Evolutionary conservation across 2,329 filamentous ascomycete genomes (phyloP), one percentile per base, ranked within the genome.

Genomic region (Juglanconis oblonga): DNA sequence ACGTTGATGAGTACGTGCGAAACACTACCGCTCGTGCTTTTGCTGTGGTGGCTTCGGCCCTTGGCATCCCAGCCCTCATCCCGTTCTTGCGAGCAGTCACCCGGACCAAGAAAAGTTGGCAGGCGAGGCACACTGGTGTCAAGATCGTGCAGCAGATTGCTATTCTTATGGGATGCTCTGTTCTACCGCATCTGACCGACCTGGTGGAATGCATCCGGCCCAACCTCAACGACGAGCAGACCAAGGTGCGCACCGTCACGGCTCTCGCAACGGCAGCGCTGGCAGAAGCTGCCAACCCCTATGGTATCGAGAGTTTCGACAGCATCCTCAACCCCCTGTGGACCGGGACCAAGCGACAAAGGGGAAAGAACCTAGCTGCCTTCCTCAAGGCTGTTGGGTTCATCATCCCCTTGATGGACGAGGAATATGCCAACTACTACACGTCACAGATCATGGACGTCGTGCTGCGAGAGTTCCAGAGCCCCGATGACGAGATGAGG

Each of bases 71-170:
- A 3, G 93, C 95, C 9, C 85, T 99, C 51, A 85, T 99, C 32
- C 95, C 95, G 2, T 99, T 99, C 81, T 80, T 99, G 47, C 87
- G 93, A 69, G 95, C 96, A 62, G 95, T 99, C 17, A 99, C 95
- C 73, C 88, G 92, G 73, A 97, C 92, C 78, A 98, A 98, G 77
- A 99, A 99, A 77, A 98, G 95, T 59, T 99, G 95, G 95, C 93
- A 98, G 73, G 95, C 95, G 56, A 85, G 95, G 64, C 95, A 99
- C 73, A 99, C 95, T 2, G 95, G 95, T 78, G 95, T 99, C 66
- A 99, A 99, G 81, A 99, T 99, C 71, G 91, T 99, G 14, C 95
- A 99, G 74, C 95, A 99, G 72, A 98, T 99, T 69, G 94, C 95
- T 29, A 99, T 99, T 67, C 79, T 99, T 5, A 99, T 99, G 95